phyloP scores from a whole-genome alignment of 2,329 filamentous ascomycete species.

The Akanthomyces dipterigenus region DNA sequence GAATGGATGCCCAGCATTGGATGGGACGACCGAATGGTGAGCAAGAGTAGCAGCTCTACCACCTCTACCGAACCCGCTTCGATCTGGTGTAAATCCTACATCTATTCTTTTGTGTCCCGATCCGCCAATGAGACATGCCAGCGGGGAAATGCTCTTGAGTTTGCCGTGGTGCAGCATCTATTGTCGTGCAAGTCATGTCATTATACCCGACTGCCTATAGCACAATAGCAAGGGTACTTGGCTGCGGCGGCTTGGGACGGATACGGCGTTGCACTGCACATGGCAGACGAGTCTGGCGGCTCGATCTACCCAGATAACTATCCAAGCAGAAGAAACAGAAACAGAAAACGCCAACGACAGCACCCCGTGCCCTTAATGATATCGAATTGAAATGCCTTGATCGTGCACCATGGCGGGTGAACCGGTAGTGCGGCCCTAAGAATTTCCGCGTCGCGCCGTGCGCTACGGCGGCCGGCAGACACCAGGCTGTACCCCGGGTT shows the following conservation, averaged over 20 bases:
- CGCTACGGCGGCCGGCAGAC: background rate
- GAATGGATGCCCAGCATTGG: background rate
- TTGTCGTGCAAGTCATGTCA: background rate
- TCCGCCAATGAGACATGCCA: background rate
- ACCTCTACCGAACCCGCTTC: background rate
- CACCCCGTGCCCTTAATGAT: no score
- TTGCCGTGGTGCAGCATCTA: background rate
- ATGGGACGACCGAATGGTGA: background rate
- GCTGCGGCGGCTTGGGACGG: background rate
- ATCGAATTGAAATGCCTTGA: background rate
- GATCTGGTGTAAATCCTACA: background rate
- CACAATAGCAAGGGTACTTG: background rate
- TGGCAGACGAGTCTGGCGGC: no score
- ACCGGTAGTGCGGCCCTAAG: slow-evolving; percentile 9
- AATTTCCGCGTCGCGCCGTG: slow-evolving; percentile 9
- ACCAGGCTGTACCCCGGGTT: slow-evolving; percentile 1
- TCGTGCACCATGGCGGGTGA: background rate
- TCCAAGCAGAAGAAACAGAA: background rate
- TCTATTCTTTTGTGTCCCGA: background rate
- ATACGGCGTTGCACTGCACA: background rate
- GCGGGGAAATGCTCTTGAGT: background rate
- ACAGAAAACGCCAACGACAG: background rate
- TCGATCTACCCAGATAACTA: background rate
- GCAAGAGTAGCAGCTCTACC: no score
- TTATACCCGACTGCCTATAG: slow-evolving; percentile 2